Base-by-base conservation (phyloP, 2,329 filamentous ascomycete genomes). In the Xylariaceae sp. region DNA sequence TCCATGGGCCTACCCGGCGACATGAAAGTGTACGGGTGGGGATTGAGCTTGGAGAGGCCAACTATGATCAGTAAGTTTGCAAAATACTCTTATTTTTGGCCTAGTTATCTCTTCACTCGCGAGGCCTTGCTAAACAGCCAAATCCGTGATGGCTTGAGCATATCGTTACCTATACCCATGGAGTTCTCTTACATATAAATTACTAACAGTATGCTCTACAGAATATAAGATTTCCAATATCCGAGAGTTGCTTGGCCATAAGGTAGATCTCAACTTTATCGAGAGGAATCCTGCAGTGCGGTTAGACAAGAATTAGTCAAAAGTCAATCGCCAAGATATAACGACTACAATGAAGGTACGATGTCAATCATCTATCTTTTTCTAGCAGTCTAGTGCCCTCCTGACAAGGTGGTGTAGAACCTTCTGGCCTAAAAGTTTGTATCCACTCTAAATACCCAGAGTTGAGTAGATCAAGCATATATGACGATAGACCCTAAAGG, bases 21-120 rank as follows among this genome's bases (percentile, higher is more conserved):
- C 67, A 85, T 97, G 85, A 81, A 89, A 59, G 92, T 97, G 8
- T 97, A 96, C 70, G 94, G 94, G 27, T 97, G 92, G 82, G 94
- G 94, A 30, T 76, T 99, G 69, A 91, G 86, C 72, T 75, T 99
- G 70, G 94, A 99, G 80, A 79, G 94, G 66, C 94, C 94, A 53
- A 97, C 94, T 9, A 99, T 97, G 94, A 96, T 97, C 77, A 44
- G 48, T 55, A 40, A 49, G 53, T 13, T 23, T 7, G 7, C 27
- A n/a, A n/a, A n/a, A n/a, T 16, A 20, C 13, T 4, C 10, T 5
- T 40, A 9, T 30, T 29, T 29, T 3, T 16, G 6, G 18, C 4
- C 13, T 42, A 8, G 13, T 13, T 16, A 41, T 13, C n/a, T n/a
- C n/a, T n/a, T n/a, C n/a, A n/a, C n/a, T n/a, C n/a, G n/a, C n/a